phyloP scores from a whole-genome alignment of 257 asterid genomes.

The Solanum infundibuliforme region DNA sequence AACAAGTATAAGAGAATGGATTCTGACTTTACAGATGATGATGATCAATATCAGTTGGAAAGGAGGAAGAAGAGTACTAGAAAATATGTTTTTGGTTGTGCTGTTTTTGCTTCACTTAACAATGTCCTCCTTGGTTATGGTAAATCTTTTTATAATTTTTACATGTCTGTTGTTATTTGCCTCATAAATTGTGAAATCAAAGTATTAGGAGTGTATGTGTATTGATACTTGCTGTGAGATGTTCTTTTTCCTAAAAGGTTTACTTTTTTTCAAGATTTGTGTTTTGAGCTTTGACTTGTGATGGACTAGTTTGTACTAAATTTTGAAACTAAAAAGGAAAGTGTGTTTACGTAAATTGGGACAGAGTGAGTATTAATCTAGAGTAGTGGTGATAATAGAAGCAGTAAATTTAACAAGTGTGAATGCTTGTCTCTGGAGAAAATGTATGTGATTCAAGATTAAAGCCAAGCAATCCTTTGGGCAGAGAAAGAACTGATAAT shows the following conservation, averaged over 20 bases:
- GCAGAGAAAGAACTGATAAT: neutral
- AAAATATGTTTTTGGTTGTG: conserved; percentile 83
- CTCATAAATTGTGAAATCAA: neutral
- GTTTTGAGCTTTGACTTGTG: neutral
- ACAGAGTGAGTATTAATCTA: neutral
- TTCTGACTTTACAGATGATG: conserved; percentile 28
- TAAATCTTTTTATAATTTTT: neutral
- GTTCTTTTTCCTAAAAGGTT: neutral
- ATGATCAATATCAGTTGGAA: conserved; percentile 41
- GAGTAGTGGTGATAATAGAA: neutral
- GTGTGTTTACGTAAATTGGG: neutral
- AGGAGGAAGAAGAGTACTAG: conserved; percentile 39
- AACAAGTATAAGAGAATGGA: conserved; percentile 72
- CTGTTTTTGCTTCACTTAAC: conserved; percentile 92
- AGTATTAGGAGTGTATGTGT: neutral
- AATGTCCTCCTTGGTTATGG: conserved; percentile 95
- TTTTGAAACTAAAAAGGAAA: neutral
- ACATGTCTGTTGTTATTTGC: neutral
- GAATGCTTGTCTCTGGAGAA: neutral
- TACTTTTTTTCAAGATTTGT: neutral
- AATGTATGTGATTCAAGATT: neutral
- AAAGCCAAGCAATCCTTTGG: neutral
- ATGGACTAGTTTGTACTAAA: neutral
- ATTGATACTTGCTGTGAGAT: neutral
- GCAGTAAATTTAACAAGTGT: neutral